phyloP scores from a whole-genome alignment of 495 filamentous ascomycete genomes.

The Hypomontagnella monticulosa region DNA sequence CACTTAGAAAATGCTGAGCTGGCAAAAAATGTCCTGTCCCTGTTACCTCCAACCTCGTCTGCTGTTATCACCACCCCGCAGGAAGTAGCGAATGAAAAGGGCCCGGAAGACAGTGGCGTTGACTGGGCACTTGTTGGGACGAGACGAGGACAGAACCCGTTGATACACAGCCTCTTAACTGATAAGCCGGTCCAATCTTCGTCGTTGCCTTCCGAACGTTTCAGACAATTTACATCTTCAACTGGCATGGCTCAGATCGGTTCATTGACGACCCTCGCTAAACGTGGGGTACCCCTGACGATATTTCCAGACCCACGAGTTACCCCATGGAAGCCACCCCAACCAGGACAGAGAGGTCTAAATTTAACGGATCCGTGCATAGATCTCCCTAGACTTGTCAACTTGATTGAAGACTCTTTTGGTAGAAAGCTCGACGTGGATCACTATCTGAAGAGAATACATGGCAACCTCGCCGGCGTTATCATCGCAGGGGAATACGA shows the following conservation, averaged over 20 bases:
- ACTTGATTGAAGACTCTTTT: conserved; percentile 96
- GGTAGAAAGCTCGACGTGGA: conserved; percentile 81
- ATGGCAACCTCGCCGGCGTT: conserved; percentile 81
- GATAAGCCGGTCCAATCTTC: conserved; percentile 93
- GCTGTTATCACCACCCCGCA: conserved; percentile 85
- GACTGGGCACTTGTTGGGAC: conserved; percentile 64
- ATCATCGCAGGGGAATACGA: conserved; percentile 98
- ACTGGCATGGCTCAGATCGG: conserved; percentile 50
- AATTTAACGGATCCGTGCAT: conserved; percentile 80
- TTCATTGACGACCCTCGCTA: conserved; percentile 79
- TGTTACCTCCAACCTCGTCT: conserved; percentile 87
- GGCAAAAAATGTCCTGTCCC: conserved; percentile 69
- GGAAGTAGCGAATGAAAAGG: conserved; percentile 71
- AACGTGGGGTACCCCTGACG: conserved; percentile 87
- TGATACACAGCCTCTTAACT: conserved; percentile 96
- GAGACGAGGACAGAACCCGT: conserved; percentile 81
- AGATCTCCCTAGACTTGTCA: conserved; percentile 80
- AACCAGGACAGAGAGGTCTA: conserved; percentile 60
- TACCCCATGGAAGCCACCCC: conserved; percentile 72
- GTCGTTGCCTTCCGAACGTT: conserved; percentile 78
- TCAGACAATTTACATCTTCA: conserved; percentile 50
- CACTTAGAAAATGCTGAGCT: conserved; percentile 81
- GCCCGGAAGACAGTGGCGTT: conserved; percentile 54
- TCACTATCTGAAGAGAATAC: conserved; percentile 81
- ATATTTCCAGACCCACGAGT: conserved; percentile 76